Conservation (phyloP, 495 filamentous ascomycete genomes). For the Lepidopterella palustris region DNA sequence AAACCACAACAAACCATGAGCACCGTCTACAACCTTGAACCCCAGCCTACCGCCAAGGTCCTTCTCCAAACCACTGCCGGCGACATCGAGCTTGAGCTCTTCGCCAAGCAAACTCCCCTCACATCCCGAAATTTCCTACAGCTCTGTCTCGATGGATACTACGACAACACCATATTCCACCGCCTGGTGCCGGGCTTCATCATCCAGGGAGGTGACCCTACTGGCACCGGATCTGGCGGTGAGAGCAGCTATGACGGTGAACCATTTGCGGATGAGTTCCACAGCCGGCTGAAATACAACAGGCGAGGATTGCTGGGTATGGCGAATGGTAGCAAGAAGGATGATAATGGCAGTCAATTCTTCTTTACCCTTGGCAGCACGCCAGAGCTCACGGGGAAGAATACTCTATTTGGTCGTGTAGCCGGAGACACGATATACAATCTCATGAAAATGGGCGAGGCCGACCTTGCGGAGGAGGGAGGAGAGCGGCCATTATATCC, state of each 20-base stretch:
- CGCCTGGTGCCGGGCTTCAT: slow-evolving; percentile 88
- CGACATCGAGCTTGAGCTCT: slow-evolving; percentile 83
- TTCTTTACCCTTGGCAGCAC: slow-evolving; percentile 85
- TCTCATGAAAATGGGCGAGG: slow-evolving; percentile 83
- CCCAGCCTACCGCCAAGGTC: slow-evolving; percentile 81
- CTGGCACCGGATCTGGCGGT: slow-evolving; percentile 80
- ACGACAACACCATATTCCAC: slow-evolving; percentile 86
- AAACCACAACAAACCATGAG: slow-evolving; percentile 53
- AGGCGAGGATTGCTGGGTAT: slow-evolving; percentile 85
- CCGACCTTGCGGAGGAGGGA: slow-evolving; percentile 62
- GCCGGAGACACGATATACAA: slow-evolving; percentile 95
- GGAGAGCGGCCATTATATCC: slow-evolving; percentile 86
- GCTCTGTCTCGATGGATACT: slow-evolving; percentile 89
- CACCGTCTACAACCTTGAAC: slow-evolving; percentile 86
- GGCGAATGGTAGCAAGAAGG: slow-evolving; percentile 70
- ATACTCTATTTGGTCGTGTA: slow-evolving; percentile 69
- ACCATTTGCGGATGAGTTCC: slow-evolving; percentile 85
- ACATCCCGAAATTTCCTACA: slow-evolving; percentile 95
- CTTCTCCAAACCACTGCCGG: slow-evolving; percentile 84
- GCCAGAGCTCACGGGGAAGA: slow-evolving; percentile 76
- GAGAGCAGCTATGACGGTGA: slow-evolving; percentile 85
- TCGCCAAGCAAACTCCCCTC: slow-evolving; percentile 86
- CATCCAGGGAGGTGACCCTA: slow-evolving; percentile 83
- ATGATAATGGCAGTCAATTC: slow-evolving; percentile 91
- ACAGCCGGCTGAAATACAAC: slow-evolving; percentile 87